Evolutionary conservation across 2,329 filamentous ascomycete species (phyloP), one percentile per base, ranked within the genome.

Genomic region (Balansia obtecta): DNA sequence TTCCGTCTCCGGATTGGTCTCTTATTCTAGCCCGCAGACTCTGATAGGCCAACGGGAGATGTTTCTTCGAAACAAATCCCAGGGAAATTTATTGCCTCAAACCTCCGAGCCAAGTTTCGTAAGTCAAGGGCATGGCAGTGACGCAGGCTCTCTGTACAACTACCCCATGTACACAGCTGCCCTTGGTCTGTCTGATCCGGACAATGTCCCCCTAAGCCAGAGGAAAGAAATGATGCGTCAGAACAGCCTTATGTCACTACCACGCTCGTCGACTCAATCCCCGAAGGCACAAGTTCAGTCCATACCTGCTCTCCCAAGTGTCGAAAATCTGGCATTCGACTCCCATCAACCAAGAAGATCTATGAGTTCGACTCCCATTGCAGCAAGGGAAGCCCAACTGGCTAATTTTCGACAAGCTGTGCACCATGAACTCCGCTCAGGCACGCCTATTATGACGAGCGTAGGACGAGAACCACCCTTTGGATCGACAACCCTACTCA

Each of bases 201-300:
- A 90, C 53, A 79, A 89, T 50, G 72, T 91, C 56, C 83, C 86
- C 0, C 72, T 93, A 16, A 84, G 80, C 41, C 79, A 85, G 58
- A 81, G 86, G 42, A 76, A 75, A 50, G 68, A 77, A 44, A 64
- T 85, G 30, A 79, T 86, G 50, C 78, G 77, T 33, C 74, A 77
- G 41, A 72, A 63, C 54, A 75, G 71, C 58, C 54, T 70, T 45
- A 62, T 67, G 54, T 58, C 57, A 40, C 65, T 61, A 40, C 57
- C 52, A 6, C 48, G 40, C 7, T 42, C 52, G 12, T 59, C 11
- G 47, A 56, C 60, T 57, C 63, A n/a, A 54, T 55, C 56, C 12
- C 54, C 52, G 15, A 55, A 58, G 30, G 39, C 11, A 12, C 22
- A 38, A 11, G 49, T 56, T 20, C 58, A 58, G 8, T 42, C 51